Base-by-base conservation (phyloP, 2,329 filamentous ascomycete species). In the Tricladium varicosporioides region DNA sequence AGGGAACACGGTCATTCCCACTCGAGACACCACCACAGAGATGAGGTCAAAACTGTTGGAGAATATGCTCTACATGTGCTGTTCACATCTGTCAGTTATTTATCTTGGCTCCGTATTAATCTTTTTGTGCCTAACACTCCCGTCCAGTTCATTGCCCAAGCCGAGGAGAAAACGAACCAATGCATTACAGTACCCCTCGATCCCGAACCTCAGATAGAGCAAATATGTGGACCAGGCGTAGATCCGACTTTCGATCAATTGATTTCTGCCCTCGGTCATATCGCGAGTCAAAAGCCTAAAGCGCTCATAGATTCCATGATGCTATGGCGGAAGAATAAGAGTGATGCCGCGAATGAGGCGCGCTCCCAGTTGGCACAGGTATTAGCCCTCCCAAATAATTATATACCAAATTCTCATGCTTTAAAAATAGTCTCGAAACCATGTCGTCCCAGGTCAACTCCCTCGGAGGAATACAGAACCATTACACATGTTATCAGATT, bases 21-120 rank as follows among this genome's bases (percentile, higher is more conserved):
- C 58, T 87, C 87, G 51, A 81, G 84, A 54, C 84, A 87, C 66
- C 76, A 80, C 53, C 79, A 86, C 65, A 83, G 84, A 64, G 84
- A 88, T 53, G 91, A 96, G 62, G 84, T 88, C 63, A 96, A 93
- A 74, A 97, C 92, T 0, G 92, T 97, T n/a, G 92, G 92, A 54
- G 94, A 99, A 77, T 97, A 96, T 81, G 94, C 94, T 16, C 78
- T 99, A 59, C 93, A 97, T 74, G 93, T 97, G 66, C 78, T 99
- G 45, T 97, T 97, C 74, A 97, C 94, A 63, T 92, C 92, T 60
- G 87, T 91, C 72, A 73, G 83, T 77, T 54, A 47, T 56, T 53
- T 54, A 50, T 55, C 53, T 31, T 46, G 42, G 22, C 22, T 27
- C 22, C 22, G 22, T 7, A 27, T 27, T 44, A 18, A 42, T 42